These are phyloP conservation scores for Cornus controversa DNA, from an alignment of 148 eudicot species.

Conservation along the genomic window DNA sequence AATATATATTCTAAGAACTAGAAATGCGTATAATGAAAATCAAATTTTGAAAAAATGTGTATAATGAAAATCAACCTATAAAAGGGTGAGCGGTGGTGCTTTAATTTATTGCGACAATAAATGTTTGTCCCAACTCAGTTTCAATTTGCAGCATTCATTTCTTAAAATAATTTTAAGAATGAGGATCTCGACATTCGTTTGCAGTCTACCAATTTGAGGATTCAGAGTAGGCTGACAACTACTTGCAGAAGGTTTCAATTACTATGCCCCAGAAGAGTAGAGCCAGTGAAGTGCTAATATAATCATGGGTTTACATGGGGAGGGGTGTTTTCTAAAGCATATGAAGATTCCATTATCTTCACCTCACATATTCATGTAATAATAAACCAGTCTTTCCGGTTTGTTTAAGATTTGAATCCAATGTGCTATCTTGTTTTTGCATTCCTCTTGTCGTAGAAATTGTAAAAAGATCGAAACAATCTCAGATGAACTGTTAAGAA, in stretches of 20 bases:
- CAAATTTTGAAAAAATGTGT: too few relatives aligned
- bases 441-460: neutral
- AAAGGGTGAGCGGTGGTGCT: too few relatives aligned
- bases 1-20: too few relatives aligned
- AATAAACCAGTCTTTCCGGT: neutral
- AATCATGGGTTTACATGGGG: neutral
- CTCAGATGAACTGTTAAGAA: neutral
- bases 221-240: neutral
- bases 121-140: too few relatives aligned
- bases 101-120: too few relatives aligned
- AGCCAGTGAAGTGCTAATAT: neutral
- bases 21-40: too few relatives aligned
- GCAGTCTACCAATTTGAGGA: too few relatives aligned
- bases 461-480: neutral
- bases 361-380: neutral
- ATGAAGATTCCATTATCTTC: neutral
- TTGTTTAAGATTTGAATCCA: too few relatives aligned
- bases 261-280: neutral
- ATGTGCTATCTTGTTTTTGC: neutral
- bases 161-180: too few relatives aligned
- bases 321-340: neutral
- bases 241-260: neutral
- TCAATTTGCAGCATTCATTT: too few relatives aligned
- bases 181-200: too few relatives aligned
- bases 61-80: too few relatives aligned